Evolutionary conservation across 2,329 filamentous ascomycete species (phyloP), one percentile per base, ranked within the genome.

Genomic region (Cytospora leucostoma): DNA sequence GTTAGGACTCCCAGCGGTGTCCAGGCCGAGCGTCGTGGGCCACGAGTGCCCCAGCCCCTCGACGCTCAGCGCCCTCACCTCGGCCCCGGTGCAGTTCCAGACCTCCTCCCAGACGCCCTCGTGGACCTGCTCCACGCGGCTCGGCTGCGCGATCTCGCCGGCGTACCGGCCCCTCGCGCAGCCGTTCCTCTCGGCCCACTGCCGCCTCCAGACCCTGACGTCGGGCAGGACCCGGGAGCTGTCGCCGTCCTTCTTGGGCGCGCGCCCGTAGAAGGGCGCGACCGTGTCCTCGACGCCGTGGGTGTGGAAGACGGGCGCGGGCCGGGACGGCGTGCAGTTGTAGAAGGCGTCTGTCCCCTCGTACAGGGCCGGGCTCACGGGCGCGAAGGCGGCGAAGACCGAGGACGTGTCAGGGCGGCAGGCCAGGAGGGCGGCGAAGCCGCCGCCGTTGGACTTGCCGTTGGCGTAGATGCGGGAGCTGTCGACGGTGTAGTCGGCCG

Each of bases 401-500:
- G 56, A 34, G 2, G 67, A 66, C 6, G 67, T 67, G 19, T 68
- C 67, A 2, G 65, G 66, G 8, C 65, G 62, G 54, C 67, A 68
- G 10, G 66, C 67, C 53, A 68, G 59, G 5, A 68, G 67, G 6
- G 61, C 63, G 21, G 66, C 63, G 52, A 68, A 68, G 13, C 67
- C 67, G 32, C 67, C 67, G 19, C 67, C 67, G 61, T 68, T 68
- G 17, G 66, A 68, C 53, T 68, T 68, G 17, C 67, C 67, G 50
- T 66, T 68, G 7, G 66, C 67, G 44, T 68, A 68, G 49, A 68
- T 63, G 27, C 67, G 65, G n/a, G 65, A 56, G 6, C 4, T 1
- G 64, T 70, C 64, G 34, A 71, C 51, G 53, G 21, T 68, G 64
- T 71, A 71, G 17, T 66, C 65, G 49, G 61, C 40, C 10, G 68